These are phyloP conservation scores for Penicillium fuscoglaucum DNA, from an alignment of 2,329 filamentous ascomycete species.

Conservation along the genomic window DNA sequence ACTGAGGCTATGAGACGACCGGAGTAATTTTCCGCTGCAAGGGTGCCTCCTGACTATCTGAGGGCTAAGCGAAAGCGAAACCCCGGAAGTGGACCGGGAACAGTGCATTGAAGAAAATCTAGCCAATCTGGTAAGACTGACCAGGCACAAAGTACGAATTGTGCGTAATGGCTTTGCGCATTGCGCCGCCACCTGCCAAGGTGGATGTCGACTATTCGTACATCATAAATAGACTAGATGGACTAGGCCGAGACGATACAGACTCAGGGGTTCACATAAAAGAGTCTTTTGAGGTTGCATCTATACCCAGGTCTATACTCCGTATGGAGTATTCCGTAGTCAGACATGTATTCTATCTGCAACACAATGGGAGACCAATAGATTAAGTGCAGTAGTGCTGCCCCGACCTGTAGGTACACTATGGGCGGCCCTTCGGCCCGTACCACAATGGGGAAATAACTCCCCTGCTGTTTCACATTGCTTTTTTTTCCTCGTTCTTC, in stretches of 20 bases:
- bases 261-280: background rate
- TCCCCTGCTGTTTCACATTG: conserved; percentile 20
- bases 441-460: conserved; percentile 20
- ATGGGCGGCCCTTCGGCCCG: conserved; percentile 19
- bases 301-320: background rate
- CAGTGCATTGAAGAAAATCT: background rate
- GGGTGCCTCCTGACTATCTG: conserved; percentile 9
- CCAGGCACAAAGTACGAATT: background rate
- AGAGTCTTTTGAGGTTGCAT: background rate
- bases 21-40: conserved; percentile 1
- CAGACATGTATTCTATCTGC: background rate
- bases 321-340: no score
- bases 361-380: background rate
- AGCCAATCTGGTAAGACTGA: background rate
- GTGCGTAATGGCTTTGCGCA: conserved; percentile 9
- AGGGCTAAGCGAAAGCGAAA: conserved; percentile 5
- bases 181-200: conserved; percentile 15
- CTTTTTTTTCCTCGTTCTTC: conserved; percentile 2
- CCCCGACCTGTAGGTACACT: conserved; percentile 4
- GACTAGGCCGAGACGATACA: background rate
- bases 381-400: conserved; percentile 16
- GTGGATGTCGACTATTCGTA: background rate
- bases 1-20: background rate
- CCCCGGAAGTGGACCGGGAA: conserved; percentile 1
- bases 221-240: background rate